Base-by-base conservation (phyloP, 2,329 filamentous ascomycete species). In the Ascochyta lentis region DNA sequence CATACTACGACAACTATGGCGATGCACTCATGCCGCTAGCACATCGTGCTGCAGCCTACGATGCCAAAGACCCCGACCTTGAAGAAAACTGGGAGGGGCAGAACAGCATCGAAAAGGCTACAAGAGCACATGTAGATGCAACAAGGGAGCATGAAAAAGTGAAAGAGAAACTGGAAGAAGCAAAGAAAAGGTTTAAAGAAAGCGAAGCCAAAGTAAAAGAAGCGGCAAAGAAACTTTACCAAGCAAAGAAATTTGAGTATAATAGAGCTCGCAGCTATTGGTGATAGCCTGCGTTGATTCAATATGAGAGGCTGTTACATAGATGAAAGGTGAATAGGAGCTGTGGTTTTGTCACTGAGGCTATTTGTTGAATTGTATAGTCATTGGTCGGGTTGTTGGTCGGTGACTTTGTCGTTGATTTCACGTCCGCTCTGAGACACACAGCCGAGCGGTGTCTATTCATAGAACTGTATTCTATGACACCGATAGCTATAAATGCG, bases 161-260 rank as follows among this genome's bases (percentile, higher is more conserved):
- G 9, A 54, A 54, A 39, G 39, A 27, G 6, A 34, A 38, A 16
- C n/a, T 35, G 7, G 45, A 49, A 0, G 34, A 54, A 6, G 34
- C 40, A 6, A 49, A 54, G 9, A 54, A 40, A 23, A 33, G 26
- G 10, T 26, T 54, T 3, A 26, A 54, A 15, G 45, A 45, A 12
- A 33, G 45, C 33, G 51, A 54, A 35, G 51, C 39, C 4, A 54
- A 54, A 26, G 6, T 49, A n/a, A 27, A 49, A 2, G 40, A 15
- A 19, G 51, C 51, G 3, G 23, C 39, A 5, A 40, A 35, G n/a
- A 29, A 27, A 4, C 22, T 54, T 1, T 24, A 34, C 4, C 40
- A 15, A n/a, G 41, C 22, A 12, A 49, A 44, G 23, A 43, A 12
- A 6, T 4, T 13, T 9, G 37, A 39, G 9, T 39, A 39, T 23